Evolutionary conservation across 2,329 filamentous ascomycete genomes (phyloP).

Genomic region (Rutstroemia sp.): DNA sequence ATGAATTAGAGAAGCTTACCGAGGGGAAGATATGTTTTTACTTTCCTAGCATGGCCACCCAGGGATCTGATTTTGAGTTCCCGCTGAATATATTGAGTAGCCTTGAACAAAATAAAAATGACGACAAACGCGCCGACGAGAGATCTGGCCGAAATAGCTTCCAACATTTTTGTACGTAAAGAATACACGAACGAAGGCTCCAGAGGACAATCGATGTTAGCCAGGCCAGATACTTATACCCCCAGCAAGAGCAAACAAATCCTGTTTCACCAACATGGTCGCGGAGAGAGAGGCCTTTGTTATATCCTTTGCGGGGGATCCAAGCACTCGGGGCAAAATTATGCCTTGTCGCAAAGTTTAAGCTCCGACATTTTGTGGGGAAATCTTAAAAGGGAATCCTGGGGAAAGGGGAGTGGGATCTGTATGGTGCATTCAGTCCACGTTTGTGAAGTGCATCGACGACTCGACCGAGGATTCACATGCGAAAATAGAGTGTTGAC

Average conservation of each 20-base stretch:
- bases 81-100: constrained; percentile 33
- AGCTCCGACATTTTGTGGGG: constrained; percentile 7
- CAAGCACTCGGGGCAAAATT: not conserved
- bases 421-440: too few relatives aligned
- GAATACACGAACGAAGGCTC: not conserved
- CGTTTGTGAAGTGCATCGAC: not conserved
- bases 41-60: constrained; percentile 35
- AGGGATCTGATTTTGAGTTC: constrained; percentile 39
- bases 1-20: constrained; percentile 31
- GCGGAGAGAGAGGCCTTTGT: not conserved
- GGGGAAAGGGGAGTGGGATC: too few relatives aligned
- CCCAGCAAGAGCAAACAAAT: too few relatives aligned
- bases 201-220: too few relatives aligned
- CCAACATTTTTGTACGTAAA: constrained; percentile 15
- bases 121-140: constrained; percentile 22
- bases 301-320: not conserved
- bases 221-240: too few relatives aligned
- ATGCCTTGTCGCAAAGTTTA: constrained; percentile 15
- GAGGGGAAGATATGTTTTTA: constrained; percentile 37
- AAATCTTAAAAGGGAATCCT: not conserved
- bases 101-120: constrained; percentile 23
- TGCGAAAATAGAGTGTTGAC: not conserved
- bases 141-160: constrained; percentile 36
- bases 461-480: not conserved
- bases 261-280: too few relatives aligned